Conservation (phyloP, 441 rosid genomes). For the Geranium incanum region DNA sequence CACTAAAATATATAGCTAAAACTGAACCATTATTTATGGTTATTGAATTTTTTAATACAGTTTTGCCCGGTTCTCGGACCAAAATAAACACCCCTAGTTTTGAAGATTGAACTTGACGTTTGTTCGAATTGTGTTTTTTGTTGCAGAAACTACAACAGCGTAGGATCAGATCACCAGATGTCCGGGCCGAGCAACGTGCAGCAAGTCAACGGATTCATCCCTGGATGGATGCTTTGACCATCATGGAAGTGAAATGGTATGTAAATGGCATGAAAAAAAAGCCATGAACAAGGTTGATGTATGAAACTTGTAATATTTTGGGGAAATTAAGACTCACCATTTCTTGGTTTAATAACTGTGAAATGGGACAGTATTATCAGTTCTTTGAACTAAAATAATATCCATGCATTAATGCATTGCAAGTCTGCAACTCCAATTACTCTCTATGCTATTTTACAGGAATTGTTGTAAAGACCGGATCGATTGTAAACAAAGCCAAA, state of each 20-base stretch:
- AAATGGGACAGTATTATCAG: too few relatives aligned
- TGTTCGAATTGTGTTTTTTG: not conserved
- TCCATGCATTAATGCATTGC: too few relatives aligned
- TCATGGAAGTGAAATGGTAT: not conserved
- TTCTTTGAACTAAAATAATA: too few relatives aligned
- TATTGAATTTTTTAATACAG: too few relatives aligned
- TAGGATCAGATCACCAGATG: slow-evolving; percentile 56
- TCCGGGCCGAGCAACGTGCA: slow-evolving; percentile 45
- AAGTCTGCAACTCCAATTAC: too few relatives aligned
- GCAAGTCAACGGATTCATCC: slow-evolving; percentile 71
- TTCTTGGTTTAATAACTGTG: not conserved
- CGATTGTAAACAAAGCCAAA: too few relatives aligned
- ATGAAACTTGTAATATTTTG: not conserved
- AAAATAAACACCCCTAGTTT: too few relatives aligned
- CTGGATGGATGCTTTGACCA: slow-evolving; percentile 92
- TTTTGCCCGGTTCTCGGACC: too few relatives aligned
- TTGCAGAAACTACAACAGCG: slow-evolving; percentile 41
- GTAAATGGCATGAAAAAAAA: not conserved
- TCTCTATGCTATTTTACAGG: too few relatives aligned
- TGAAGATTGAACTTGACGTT: not conserved
- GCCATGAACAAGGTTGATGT: not conserved
- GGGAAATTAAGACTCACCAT: not conserved
- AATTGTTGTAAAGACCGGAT: too few relatives aligned
- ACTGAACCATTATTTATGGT: too few relatives aligned
- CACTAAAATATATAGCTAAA: too few relatives aligned